phyloP scores from a whole-genome alignment of 2,329 filamentous ascomycete genomes.

The Neopestalotiopsis sp. region DNA sequence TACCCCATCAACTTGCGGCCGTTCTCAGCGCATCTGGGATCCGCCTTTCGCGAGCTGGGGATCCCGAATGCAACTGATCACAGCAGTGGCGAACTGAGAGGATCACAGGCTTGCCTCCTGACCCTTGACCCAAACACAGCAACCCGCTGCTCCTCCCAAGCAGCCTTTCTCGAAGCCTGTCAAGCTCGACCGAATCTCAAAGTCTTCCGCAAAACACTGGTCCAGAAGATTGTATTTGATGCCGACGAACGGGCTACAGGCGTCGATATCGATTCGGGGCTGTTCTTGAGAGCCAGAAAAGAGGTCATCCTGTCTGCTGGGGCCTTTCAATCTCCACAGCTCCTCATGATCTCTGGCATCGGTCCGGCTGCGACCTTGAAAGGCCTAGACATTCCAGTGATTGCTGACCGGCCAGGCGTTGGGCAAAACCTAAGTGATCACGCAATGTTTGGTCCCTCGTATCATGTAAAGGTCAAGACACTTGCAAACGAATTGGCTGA shows the following conservation, averaged over 20 bases:
- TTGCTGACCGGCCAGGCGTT: slow-evolving; percentile 60
- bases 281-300: slow-evolving; percentile 30
- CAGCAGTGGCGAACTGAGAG: slow-evolving; percentile 45
- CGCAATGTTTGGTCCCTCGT: slow-evolving; percentile 29
- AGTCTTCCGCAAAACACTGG: slow-evolving; percentile 40
- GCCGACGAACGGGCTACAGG: slow-evolving; percentile 39
- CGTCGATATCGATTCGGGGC: slow-evolving; percentile 25
- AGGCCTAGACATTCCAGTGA: slow-evolving; percentile 49
- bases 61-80: slow-evolving; percentile 41
- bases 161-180: slow-evolving; percentile 17
- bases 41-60: slow-evolving; percentile 45
- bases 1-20: slow-evolving; percentile 45
- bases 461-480: slow-evolving; percentile 15
- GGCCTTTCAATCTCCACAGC: slow-evolving; percentile 41
- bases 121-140: slow-evolving; percentile 30
- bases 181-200: slow-evolving; percentile 20
- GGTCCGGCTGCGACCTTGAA: slow-evolving; percentile 35
- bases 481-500: background rate
- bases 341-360: slow-evolving; percentile 42
- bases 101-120: slow-evolving; percentile 36
- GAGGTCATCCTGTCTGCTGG: slow-evolving; percentile 45
- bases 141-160: slow-evolving; percentile 21
- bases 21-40: slow-evolving; percentile 43
- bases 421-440: slow-evolving; percentile 64
- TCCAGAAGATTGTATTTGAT: slow-evolving; percentile 50